Conservation (phyloP, 345 rosid genomes). For the Eucalyptus shirleyi region DNA sequence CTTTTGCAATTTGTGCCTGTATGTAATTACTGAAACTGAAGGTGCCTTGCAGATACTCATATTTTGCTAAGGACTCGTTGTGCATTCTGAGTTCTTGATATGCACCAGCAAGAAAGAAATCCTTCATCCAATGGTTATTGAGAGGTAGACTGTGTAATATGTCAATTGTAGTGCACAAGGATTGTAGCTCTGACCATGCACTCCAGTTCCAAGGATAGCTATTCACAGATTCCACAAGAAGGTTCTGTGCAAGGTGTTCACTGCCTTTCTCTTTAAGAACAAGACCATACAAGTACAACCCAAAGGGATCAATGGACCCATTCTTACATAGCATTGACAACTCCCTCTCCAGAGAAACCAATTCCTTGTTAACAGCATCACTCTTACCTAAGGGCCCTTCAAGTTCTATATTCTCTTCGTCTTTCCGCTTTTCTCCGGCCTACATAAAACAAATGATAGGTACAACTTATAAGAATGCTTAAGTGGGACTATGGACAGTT, state of each 20-base stretch:
- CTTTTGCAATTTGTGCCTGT: conserved; percentile 94
- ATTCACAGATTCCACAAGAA: conserved; percentile 83
- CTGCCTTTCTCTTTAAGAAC: conserved; percentile 88
- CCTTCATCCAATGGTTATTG: conserved; percentile 94
- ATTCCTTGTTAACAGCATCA: conserved; percentile 62
- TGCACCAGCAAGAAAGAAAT: conserved; percentile 79
- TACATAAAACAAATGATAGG: conserved; percentile 4
- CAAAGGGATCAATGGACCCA: conserved; percentile 71
- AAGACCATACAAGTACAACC: conserved; percentile 76
- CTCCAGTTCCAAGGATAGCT: conserved; percentile 98
- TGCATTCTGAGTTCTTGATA: conserved; percentile 93
- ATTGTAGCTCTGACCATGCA: conserved; percentile 97
- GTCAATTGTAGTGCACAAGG: conserved; percentile 60
- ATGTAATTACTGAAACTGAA: conserved; percentile 76
- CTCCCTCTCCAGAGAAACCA: conserved; percentile 76
- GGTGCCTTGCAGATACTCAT: conserved; percentile 55
- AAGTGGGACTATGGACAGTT: background rate
- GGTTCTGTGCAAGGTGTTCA: conserved; percentile 55
- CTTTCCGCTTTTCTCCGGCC: conserved; percentile 98
- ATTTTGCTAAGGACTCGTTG: conserved; percentile 62
- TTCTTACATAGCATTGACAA: conserved; percentile 54
- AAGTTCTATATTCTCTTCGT: conserved; percentile 86
- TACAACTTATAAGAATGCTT: background rate
- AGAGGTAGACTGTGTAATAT: conserved; percentile 62
- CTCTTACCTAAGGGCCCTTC: conserved; percentile 83